Conservation (phyloP, 805 yeast species). For the Candida gorgasii region DNA sequence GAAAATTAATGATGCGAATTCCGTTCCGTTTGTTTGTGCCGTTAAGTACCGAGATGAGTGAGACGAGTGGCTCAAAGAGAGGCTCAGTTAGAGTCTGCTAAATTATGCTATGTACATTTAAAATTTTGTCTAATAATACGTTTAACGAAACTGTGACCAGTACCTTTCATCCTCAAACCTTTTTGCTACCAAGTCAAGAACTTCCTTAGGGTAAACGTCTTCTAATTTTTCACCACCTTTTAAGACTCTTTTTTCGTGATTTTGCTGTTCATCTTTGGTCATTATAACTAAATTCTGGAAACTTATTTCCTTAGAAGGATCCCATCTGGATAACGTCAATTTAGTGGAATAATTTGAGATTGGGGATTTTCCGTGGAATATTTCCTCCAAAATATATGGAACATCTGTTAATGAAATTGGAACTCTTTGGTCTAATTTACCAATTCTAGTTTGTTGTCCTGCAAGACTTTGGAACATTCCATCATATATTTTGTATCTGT, state of each 20-base stretch:
- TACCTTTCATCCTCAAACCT: slow-evolving; percentile 76
- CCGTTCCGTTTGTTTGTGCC: slow-evolving; percentile 2
- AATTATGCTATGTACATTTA: neutral
- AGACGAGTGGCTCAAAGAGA: too few relatives aligned
- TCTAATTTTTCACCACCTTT: slow-evolving; percentile 62
- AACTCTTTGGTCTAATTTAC: slow-evolving; percentile 70
- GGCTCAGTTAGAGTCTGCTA: neutral
- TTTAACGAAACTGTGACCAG: slow-evolving; percentile 54
- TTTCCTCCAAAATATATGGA: slow-evolving; percentile 84
- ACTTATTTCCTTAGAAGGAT: slow-evolving; percentile 60
- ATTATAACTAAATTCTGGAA: slow-evolving; percentile 81
- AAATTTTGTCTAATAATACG: neutral
- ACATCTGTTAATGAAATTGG: slow-evolving; percentile 73
- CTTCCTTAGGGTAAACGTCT: slow-evolving; percentile 64
- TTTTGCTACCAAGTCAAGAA: slow-evolving; percentile 54
- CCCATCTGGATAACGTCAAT: slow-evolving; percentile 84
- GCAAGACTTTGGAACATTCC: slow-evolving; percentile 79
- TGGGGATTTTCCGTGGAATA: slow-evolving; percentile 90
- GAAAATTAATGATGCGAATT: slow-evolving; percentile 1
- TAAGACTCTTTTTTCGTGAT: slow-evolving; percentile 76
- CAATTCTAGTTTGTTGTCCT: slow-evolving; percentile 82
- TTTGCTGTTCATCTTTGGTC: slow-evolving; percentile 83
- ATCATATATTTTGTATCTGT: slow-evolving; percentile 82
- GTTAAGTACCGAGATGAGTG: too few relatives aligned
- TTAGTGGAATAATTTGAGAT: slow-evolving; percentile 80